Evolutionary conservation across 148 eudicot species (phyloP).

Genomic region (Rheum nobile): DNA sequence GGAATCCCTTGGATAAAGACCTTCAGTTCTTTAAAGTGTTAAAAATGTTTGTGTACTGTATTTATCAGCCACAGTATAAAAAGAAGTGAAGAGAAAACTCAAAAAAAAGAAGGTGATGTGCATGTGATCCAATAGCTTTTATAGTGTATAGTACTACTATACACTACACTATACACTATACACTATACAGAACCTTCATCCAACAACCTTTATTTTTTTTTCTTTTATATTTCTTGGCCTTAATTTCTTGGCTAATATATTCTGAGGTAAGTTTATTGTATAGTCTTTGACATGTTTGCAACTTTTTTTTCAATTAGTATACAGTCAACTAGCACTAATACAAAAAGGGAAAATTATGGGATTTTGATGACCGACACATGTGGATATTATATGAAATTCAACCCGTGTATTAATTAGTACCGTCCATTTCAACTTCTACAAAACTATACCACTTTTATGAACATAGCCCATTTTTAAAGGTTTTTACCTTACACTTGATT

Average conservation of each 20-base stretch:
- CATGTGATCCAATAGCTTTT: constrained; percentile 56
- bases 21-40: neutral
- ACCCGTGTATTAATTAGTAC: no score
- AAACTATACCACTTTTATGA: no score
- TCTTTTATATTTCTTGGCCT: constrained; percentile 21
- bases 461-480: no score
- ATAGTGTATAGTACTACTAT: constrained; percentile 9
- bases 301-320: constrained; percentile 9
- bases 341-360: neutral
- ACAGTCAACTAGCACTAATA: neutral
- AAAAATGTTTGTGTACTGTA: constrained; percentile 3
- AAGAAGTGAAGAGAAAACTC: constrained; percentile 48
- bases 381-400: neutral
- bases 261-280: neutral
- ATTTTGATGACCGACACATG: neutral
- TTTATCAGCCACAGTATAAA: constrained; percentile 26
- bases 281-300: neutral
- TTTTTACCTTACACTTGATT: no score
- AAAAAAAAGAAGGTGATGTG: constrained; percentile 27
- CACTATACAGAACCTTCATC: constrained; percentile 14
- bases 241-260: constrained; percentile 22
- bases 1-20: constrained; percentile 39
- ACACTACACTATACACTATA: no score
- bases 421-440: no score
- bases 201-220: constrained; percentile 15